A percentile compares a stretch with the other conserved stretches of the same genome.
These are phyloP conservation scores for Sugiyamaella smithiae DNA, from an alignment of 805 yeast genomes.

Conservation along the genomic window DNA sequence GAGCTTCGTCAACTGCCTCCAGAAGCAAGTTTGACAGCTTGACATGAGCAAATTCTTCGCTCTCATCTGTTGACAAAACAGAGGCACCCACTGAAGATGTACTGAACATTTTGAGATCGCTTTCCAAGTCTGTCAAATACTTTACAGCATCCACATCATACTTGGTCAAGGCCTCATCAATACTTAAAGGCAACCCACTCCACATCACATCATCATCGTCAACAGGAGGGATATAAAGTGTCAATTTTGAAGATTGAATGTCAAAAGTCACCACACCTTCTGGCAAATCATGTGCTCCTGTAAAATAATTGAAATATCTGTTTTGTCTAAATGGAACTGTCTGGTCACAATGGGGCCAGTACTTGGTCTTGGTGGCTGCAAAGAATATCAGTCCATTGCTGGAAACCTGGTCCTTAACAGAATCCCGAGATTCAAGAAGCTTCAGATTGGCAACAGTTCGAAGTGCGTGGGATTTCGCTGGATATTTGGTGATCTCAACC, in stretches of 20 bases:
- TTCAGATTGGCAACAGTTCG: conserved; percentile 29
- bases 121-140: conserved; percentile 52
- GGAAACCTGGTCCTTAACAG: conserved; percentile 36
- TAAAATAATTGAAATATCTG: conserved; percentile 81
- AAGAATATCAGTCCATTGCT: conserved; percentile 35
- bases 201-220: conserved; percentile 92
- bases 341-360: conserved; percentile 76
- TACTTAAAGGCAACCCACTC: conserved; percentile 82
- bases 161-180: conserved; percentile 58
- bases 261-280: conserved; percentile 69
- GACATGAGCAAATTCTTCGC: conserved; percentile 21
- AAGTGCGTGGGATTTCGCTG: conserved; percentile 74
- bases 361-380: conserved; percentile 38
- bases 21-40: conserved; percentile 26
- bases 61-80: conserved; percentile 28
- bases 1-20: conserved; percentile 80
- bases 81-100: conserved; percentile 7
- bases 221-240: conserved; percentile 75
- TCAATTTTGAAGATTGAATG: conserved; percentile 51
- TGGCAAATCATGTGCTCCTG: conserved; percentile 73
- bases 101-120: conserved; percentile 20
- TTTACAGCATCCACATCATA: conserved; percentile 83
- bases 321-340: conserved; percentile 79
- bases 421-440: conserved; percentile 33
- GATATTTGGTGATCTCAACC: conserved; percentile 51